Evolutionary conservation across 192 early-diverging fungal species (phyloP).

Genomic region (Backusella mclennaniae): DNA sequence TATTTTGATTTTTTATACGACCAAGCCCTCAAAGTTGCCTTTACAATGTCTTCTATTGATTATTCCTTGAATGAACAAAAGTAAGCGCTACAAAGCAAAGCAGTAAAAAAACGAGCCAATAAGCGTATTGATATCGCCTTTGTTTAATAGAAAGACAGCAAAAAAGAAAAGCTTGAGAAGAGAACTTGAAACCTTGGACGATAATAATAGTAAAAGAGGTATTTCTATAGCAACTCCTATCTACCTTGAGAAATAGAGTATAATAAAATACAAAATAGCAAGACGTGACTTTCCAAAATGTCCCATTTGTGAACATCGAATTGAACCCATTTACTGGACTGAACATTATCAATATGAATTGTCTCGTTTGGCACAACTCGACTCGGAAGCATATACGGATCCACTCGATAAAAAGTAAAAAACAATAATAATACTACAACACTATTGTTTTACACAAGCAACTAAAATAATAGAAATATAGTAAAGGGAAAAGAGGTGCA

Average conservation of each 20-base stretch:
- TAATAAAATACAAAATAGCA: slow-evolving; percentile 9
- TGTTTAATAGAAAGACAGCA: background rate
- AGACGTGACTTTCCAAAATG: slow-evolving; percentile 38
- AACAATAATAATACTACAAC: background rate
- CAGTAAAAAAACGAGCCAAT: background rate
- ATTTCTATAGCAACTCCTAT: background rate
- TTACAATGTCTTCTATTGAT: background rate
- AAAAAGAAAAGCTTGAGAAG: slow-evolving; percentile 3
- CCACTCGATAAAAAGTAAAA: slow-evolving; percentile 23
- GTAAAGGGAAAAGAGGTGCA: slow-evolving; percentile 52
- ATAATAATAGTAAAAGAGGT: slow-evolving; percentile 23
- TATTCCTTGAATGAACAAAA: background rate
- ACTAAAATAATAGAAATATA: background rate
- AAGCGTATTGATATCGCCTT: background rate
- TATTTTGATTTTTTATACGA: background rate
- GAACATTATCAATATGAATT: slow-evolving; percentile 55
- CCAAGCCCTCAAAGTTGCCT: background rate
- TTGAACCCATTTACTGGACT: slow-evolving; percentile 39
- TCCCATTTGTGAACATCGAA: slow-evolving; percentile 46
- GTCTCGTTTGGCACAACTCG: slow-evolving; percentile 35
- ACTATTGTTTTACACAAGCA: too few species aligned
- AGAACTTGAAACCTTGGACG: slow-evolving; percentile 13
- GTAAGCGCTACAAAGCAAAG: background rate
- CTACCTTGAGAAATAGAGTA: background rate
- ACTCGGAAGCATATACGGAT: slow-evolving; percentile 13